These are phyloP conservation scores for Gracilaria caudata DNA, from an alignment of 23 red algal genomes.

Conservation along the genomic window DNA sequence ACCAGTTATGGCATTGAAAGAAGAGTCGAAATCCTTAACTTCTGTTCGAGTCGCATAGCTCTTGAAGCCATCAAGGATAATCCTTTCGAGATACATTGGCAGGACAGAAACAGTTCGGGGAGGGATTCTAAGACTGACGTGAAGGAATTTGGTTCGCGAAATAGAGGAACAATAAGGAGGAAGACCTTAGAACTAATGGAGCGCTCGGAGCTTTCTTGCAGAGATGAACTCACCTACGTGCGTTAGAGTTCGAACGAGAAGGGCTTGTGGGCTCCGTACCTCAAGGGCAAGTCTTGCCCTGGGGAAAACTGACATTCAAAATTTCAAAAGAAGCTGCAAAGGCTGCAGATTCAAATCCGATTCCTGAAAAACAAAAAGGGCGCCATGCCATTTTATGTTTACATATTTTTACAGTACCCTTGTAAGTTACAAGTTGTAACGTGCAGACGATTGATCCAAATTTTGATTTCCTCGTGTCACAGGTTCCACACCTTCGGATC, in stretches of 20 bases:
- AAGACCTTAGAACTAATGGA: neutral
- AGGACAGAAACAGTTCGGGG: neutral
- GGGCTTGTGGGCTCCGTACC: too few species aligned
- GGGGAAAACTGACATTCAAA: neutral
- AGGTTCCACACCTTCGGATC: neutral
- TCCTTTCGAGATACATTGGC: constrained; percentile 86
- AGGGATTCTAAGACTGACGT: neutral
- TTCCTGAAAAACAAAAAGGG: too few species aligned
- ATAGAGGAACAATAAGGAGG: neutral
- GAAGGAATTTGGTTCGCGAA: neutral
- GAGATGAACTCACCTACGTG: neutral
- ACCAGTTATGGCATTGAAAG: constrained; percentile 98
- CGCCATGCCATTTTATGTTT: too few species aligned
- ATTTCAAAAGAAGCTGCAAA: neutral
- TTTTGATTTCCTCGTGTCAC: neutral
- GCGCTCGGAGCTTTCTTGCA: neutral
- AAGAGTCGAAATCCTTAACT: constrained; percentile 87
- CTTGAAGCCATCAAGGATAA: constrained; percentile 99
- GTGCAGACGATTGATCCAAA: neutral
- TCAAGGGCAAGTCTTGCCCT: neutral
- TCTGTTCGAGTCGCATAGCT: constrained; percentile 89
- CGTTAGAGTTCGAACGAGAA: neutral
- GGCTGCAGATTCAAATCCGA: too few species aligned
- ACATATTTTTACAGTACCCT: too few species aligned
- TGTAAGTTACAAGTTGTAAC: too few species aligned